phyloP scores from a whole-genome alignment of 1,139 yeast genomes.

The Trichomonascaceae sp. region DNA sequence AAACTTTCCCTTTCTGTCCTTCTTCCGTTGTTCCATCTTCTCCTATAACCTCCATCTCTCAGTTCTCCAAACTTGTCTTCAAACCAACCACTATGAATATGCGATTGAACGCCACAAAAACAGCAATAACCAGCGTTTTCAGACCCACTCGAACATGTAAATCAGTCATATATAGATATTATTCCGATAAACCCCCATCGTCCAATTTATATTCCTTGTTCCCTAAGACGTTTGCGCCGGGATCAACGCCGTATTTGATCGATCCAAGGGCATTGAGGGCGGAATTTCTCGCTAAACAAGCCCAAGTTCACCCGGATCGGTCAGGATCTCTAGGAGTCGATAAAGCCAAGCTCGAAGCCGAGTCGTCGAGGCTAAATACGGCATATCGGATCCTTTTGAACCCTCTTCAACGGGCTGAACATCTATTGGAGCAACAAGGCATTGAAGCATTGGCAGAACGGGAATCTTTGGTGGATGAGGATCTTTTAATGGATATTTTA shows the following conservation, averaged over 20 bases:
- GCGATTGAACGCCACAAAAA: background rate
- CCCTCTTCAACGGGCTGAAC: slow-evolving; percentile 67
- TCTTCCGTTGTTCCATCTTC: background rate
- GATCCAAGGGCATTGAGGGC: slow-evolving; percentile 52
- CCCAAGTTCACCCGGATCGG: slow-evolving; percentile 75
- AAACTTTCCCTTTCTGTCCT: background rate
- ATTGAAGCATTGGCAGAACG: slow-evolving; percentile 33
- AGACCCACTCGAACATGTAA: background rate
- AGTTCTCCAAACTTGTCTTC: background rate
- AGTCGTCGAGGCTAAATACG: slow-evolving; percentile 56
- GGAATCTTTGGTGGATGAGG: slow-evolving; percentile 44
- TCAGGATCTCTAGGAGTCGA: slow-evolving; percentile 28
- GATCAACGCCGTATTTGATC: slow-evolving; percentile 51
- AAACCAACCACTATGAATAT: background rate
- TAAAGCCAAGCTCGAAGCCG: slow-evolving; percentile 25
- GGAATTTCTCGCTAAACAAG: slow-evolving; percentile 71
- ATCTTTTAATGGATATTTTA: slow-evolving; percentile 62
- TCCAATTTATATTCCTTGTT: slow-evolving; percentile 47
- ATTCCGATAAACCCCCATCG: background rate
- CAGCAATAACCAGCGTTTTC: background rate
- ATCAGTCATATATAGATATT: background rate
- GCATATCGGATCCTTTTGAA: slow-evolving; percentile 67
- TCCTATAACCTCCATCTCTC: background rate
- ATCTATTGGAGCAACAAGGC: slow-evolving; percentile 41
- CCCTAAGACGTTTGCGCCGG: slow-evolving; percentile 66